Evolutionary conservation across 2,329 filamentous ascomycete species (phyloP).

Genomic region (Pleomassaria siparia): DNA sequence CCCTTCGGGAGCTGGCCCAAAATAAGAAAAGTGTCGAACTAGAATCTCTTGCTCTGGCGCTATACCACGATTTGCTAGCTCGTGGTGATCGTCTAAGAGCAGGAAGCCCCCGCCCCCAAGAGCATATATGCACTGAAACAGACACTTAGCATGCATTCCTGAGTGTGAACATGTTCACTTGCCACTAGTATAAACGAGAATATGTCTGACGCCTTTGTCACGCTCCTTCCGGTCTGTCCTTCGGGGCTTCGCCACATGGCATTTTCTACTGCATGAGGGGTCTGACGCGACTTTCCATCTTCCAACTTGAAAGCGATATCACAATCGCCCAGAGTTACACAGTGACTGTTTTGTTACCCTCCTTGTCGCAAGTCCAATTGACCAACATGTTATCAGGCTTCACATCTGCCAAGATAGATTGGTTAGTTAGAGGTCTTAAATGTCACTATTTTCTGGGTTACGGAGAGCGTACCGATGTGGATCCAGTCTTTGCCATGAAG

Average conservation of each 20-base stretch:
- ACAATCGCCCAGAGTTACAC: constrained; percentile 41
- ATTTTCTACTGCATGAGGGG: constrained; percentile 38
- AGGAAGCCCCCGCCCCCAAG: constrained; percentile 35
- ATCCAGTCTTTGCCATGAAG: constrained; percentile 42
- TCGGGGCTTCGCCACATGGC: constrained; percentile 47
- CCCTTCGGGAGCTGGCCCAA: constrained; percentile 34
- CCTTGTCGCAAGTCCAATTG: constrained; percentile 37
- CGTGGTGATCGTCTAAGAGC: constrained; percentile 33
- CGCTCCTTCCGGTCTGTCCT: constrained; percentile 37
- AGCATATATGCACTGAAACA: constrained; percentile 38
- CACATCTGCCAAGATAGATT: constrained; percentile 36
- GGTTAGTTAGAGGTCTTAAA: constrained; percentile 22
- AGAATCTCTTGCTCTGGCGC: constrained; percentile 37
- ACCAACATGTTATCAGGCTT: constrained; percentile 45
- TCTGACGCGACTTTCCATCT: constrained; percentile 23
- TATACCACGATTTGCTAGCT: constrained; percentile 31
- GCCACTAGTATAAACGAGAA: constrained; percentile 45
- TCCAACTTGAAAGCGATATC: constrained; percentile 39
- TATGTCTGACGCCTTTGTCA: constrained; percentile 41
- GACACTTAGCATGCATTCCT: constrained; percentile 21
- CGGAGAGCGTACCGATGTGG: constrained; percentile 33
- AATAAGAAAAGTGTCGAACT: constrained; percentile 38
- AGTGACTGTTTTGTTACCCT: constrained; percentile 36
- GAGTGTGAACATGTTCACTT: constrained; percentile 20
- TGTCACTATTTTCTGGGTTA: constrained; percentile 11